Evolutionary conservation across 352 stramenopile species (phyloP).

Genomic region (Phytophthora hibernalis): DNA sequence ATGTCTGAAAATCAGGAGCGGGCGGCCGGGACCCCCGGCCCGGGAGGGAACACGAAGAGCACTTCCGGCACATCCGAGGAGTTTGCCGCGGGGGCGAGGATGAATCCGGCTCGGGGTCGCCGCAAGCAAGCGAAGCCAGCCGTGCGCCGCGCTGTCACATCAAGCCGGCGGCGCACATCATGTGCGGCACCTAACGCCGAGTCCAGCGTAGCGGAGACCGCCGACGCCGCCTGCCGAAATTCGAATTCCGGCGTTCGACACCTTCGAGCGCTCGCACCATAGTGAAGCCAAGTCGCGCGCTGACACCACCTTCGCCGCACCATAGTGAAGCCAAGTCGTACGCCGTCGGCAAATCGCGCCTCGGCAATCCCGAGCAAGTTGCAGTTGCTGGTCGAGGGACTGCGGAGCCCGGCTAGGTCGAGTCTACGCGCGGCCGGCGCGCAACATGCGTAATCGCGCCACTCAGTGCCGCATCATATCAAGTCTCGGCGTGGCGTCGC

Average conservation of each 20-base stretch:
- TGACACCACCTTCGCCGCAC: not conserved
- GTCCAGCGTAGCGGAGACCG: slow-evolving; percentile 2
- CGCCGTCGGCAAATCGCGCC: slow-evolving; percentile 25
- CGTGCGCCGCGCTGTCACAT: slow-evolving; percentile 10
- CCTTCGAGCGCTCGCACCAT: slow-evolving; percentile 6
- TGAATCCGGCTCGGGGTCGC: slow-evolving; percentile 15
- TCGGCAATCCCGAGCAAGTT: slow-evolving; percentile 25
- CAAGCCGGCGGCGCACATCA: not conserved
- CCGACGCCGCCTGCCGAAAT: slow-evolving; percentile 2
- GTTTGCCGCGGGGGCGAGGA: slow-evolving; percentile 31
- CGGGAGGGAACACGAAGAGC: slow-evolving; percentile 21
- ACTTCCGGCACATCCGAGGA: slow-evolving; percentile 44
- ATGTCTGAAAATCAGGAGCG: slow-evolving; percentile 35
- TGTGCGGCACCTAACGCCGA: too few relatives aligned
- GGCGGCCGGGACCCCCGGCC: too few relatives aligned
- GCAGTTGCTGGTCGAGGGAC: slow-evolving; percentile 19
- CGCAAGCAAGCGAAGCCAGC: slow-evolving; percentile 17
- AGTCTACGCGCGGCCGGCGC: slow-evolving; percentile 12
- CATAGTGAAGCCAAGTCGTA: slow-evolving; percentile 27
- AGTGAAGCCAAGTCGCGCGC: slow-evolving; percentile 20
- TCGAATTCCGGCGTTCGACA: slow-evolving; percentile 6
- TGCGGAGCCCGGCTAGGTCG: not conserved
- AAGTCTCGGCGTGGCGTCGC: not conserved
- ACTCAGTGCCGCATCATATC: slow-evolving; percentile 19
- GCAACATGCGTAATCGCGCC: slow-evolving; percentile 30